phyloP scores from a whole-genome alignment of 2,329 filamentous ascomycete species.

The Fusarium mexicanum region DNA sequence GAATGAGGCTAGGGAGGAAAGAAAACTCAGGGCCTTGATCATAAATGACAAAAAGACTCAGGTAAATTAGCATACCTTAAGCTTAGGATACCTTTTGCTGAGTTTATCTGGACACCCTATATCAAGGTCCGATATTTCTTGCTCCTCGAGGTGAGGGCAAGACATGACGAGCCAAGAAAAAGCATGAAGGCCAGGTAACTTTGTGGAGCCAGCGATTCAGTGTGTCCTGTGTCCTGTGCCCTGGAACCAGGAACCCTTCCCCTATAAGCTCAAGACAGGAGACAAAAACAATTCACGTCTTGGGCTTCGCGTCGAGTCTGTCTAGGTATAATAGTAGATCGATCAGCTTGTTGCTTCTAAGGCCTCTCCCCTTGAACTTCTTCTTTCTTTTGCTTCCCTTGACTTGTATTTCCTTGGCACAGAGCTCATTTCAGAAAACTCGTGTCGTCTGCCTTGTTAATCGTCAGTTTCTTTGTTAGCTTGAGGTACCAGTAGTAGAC shows the following conservation, averaged over 20 bases:
- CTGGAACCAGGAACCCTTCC: background rate
- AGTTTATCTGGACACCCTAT: no score
- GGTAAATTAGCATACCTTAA: no score
- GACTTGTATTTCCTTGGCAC: background rate
- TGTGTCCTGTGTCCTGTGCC: slow-evolving; percentile 13
- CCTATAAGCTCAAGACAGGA: background rate
- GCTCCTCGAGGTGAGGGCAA: no score
- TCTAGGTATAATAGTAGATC: background rate
- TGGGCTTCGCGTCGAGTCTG: background rate
- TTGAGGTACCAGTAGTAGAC: background rate
- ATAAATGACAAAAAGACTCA: background rate
- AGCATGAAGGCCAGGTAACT: no score
- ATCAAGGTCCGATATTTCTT: no score
- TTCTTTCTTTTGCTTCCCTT: background rate
- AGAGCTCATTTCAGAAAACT: background rate
- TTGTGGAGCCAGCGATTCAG: no score
- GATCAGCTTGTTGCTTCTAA: background rate
- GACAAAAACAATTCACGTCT: slow-evolving; percentile 4
- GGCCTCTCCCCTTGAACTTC: background rate
- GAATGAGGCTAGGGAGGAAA: background rate
- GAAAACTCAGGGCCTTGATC: background rate
- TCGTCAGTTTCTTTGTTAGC: background rate
- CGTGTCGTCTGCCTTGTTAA: background rate
- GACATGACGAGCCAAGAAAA: no score
- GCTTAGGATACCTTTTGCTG: no score